Evolutionary conservation across 2,329 filamentous ascomycete genomes (phyloP).

Genomic region (Colletotrichum sp.): DNA sequence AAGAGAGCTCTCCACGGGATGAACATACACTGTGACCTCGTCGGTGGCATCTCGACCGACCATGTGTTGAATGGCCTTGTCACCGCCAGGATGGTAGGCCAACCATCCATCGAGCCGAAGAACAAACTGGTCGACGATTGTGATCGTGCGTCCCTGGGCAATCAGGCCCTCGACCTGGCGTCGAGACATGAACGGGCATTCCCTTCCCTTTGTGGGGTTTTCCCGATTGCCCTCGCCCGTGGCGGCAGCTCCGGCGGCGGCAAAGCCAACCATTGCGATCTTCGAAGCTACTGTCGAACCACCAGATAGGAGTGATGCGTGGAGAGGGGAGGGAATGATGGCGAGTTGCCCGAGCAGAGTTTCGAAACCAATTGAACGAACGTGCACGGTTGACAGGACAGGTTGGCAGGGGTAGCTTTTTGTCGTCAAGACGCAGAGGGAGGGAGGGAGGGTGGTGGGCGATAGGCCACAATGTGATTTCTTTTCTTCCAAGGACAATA

Average conservation of each 20-base stretch:
- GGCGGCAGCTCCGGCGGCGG: neutral
- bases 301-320: neutral
- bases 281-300: neutral
- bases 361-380: neutral
- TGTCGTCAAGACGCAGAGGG: neutral
- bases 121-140: conserved; percentile 82
- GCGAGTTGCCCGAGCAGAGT: neutral
- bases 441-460: neutral
- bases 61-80: conserved; percentile 92
- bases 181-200: conserved; percentile 15
- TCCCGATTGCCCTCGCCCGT: neutral
- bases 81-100: conserved; percentile 88
- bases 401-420: neutral
- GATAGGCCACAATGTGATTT: neutral
- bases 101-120: conserved; percentile 90
- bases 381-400: neutral
- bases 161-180: conserved; percentile 80
- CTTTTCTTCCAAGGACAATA: neutral
- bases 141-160: conserved; percentile 77
- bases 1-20: neutral
- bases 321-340: neutral
- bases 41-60: conserved; percentile 93
- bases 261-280: neutral
- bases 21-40: conserved; percentile 83
- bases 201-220: neutral